phyloP scores from a whole-genome alignment of 1,284 basidiomycete species.

The Cerrena zonata region DNA sequence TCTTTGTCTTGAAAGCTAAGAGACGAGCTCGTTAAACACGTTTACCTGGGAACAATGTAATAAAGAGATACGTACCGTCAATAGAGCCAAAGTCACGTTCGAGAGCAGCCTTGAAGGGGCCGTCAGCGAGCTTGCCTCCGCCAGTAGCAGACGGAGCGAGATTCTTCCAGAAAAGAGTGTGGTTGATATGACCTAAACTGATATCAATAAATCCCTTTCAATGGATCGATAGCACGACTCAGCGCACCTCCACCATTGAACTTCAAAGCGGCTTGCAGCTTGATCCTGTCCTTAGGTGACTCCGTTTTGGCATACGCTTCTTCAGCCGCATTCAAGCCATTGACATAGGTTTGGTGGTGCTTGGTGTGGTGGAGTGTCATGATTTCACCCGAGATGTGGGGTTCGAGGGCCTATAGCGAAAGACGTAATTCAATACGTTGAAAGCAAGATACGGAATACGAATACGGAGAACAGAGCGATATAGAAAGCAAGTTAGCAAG shows the following conservation, averaged over 20 bases:
- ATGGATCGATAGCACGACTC: neutral
- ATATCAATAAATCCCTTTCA: too few species aligned
- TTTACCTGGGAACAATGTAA: too few species aligned
- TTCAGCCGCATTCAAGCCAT: slow-evolving; percentile 72
- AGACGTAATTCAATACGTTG: neutral
- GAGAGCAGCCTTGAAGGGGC: slow-evolving; percentile 67
- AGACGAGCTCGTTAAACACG: too few species aligned
- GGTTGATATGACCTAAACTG: slow-evolving; percentile 85
- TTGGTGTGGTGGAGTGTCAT: slow-evolving; percentile 84
- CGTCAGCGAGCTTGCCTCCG: slow-evolving; percentile 61
- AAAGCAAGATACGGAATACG: neutral
- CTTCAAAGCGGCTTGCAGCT: slow-evolving; percentile 67
- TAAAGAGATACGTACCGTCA: slow-evolving; percentile 49
- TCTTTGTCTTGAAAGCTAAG: slow-evolving; percentile 63
- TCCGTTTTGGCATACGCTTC: slow-evolving; percentile 57
- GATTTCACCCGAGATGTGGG: slow-evolving; percentile 75
- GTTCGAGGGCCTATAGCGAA: slow-evolving; percentile 59
- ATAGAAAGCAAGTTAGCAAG: too few species aligned
- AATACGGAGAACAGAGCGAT: too few species aligned
- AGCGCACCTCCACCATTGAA: slow-evolving; percentile 61
- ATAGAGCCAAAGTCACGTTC: slow-evolving; percentile 62
- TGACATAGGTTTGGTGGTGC: slow-evolving; percentile 82
- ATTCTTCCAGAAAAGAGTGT: slow-evolving; percentile 93
- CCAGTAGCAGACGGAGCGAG: slow-evolving; percentile 48
- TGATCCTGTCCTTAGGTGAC: slow-evolving; percentile 74